Conservation (phyloP, 495 filamentous ascomycete species). For the Podospora fimiseda region DNA sequence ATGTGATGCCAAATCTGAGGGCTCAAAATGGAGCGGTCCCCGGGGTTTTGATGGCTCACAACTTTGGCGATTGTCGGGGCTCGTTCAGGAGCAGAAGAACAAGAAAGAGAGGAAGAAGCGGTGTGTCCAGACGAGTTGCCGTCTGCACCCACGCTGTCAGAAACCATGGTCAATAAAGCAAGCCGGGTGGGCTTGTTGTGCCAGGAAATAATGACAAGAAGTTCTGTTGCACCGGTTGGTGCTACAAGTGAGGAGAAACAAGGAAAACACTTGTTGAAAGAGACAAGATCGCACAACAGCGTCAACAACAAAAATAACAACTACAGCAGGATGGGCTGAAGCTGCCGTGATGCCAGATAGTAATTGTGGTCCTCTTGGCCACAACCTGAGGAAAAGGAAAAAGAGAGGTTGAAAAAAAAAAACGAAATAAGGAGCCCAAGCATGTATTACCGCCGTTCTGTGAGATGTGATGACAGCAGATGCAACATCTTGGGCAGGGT, state of each 20-base stretch:
- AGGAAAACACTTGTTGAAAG: neutral
- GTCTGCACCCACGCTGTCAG: neutral
- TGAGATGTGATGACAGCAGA: no score
- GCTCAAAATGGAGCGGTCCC: constrained; percentile 39
- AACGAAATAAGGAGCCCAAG: no score
- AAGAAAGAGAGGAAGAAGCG: neutral
- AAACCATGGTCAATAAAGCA: neutral
- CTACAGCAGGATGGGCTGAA: no score
- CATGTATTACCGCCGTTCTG: no score
- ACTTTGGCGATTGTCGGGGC: constrained; percentile 3
- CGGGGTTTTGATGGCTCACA: neutral
- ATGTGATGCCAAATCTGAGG: constrained; percentile 51
- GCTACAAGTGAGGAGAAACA: neutral
- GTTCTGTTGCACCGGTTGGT: neutral
- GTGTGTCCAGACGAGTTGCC: neutral
- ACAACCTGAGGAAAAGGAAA: no score
- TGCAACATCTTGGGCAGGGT: no score
- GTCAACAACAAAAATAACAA: no score
- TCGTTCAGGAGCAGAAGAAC: constrained; percentile 1
- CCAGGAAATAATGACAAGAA: neutral
- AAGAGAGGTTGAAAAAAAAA: no score
- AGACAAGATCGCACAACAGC: no score
- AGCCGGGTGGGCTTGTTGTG: neutral
- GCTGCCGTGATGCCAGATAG: no score
- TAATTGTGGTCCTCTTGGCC: no score